Conservation (phyloP, 2,329 filamentous ascomycete genomes). For the Penicillium sp. region DNA sequence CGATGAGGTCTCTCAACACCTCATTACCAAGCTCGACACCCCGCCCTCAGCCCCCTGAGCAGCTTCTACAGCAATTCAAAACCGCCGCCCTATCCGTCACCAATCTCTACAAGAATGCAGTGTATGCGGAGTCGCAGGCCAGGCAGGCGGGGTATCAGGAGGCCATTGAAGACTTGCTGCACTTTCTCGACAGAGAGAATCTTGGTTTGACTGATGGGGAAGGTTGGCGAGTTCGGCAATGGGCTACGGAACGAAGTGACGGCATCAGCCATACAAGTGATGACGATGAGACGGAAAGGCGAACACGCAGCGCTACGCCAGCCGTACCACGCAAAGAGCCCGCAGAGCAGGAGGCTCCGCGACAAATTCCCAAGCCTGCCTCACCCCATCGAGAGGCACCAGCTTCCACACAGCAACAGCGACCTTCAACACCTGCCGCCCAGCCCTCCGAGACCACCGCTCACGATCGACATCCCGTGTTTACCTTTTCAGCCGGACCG, state of each 20-base stretch:
- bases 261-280: conserved; percentile 47
- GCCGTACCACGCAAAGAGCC: conserved; percentile 38
- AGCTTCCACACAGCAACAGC: conserved; percentile 29
- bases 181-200: conserved; percentile 81
- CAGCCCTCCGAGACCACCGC: conserved; percentile 31
- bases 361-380: conserved; percentile 36
- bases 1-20: conserved; percentile 67
- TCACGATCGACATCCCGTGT: conserved; percentile 41
- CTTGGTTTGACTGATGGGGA: conserved; percentile 81
- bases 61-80: conserved; percentile 86
- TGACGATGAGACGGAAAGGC: conserved; percentile 52
- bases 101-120: conserved; percentile 92
- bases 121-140: conserved; percentile 74
- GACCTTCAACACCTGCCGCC: conserved; percentile 22
- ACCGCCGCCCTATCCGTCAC: conserved; percentile 91
- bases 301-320: conserved; percentile 43
- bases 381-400: conserved; percentile 35
- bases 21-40: conserved; percentile 61
- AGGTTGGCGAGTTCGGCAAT: conserved; percentile 68
- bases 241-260: conserved; percentile 57
- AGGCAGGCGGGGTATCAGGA: conserved; percentile 88
- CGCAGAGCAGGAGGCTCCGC: conserved; percentile 31
- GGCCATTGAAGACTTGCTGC: conserved; percentile 86
- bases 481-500: conserved; percentile 51
- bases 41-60: conserved; percentile 53